phyloP scores from a whole-genome alignment of 1,139 yeast genomes.

The Pneumocystis jirovecii region DNA sequence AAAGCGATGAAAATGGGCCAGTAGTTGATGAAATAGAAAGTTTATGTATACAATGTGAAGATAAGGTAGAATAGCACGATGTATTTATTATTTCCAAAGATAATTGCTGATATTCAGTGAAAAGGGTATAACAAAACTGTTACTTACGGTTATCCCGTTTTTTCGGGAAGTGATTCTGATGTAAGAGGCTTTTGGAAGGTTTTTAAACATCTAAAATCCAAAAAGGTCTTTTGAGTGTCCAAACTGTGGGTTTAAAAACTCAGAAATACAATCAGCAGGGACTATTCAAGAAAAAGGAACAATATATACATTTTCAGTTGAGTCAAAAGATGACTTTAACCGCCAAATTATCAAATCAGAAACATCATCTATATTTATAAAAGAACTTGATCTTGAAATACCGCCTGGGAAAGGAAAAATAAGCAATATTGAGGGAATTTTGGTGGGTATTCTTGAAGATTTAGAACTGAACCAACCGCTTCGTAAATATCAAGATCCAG shows the following conservation, averaged over 20 bases:
- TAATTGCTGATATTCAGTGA: neutral
- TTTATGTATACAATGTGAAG: constrained; percentile 86
- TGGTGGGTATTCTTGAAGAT: constrained; percentile 73
- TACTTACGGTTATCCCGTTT: constrained; percentile 79
- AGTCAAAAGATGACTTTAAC: constrained; percentile 56
- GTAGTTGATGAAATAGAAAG: constrained; percentile 93
- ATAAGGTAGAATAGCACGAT: constrained; percentile 25
- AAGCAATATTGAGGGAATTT: constrained; percentile 80
- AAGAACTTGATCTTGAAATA: constrained; percentile 80
- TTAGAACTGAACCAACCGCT: constrained; percentile 65
- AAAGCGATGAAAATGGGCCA: constrained; percentile 71
- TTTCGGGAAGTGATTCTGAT: constrained; percentile 71
- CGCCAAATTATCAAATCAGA: constrained; percentile 90
- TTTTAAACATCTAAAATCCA: neutral
- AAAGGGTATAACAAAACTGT: constrained; percentile 59
- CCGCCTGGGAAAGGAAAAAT: constrained; percentile 92
- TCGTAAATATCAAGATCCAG: constrained; percentile 61
- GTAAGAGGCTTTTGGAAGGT: neutral
- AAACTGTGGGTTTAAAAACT: constrained; percentile 80
- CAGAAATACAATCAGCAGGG: constrained; percentile 91
- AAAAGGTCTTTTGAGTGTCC: constrained; percentile 88
- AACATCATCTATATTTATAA: constrained; percentile 64
- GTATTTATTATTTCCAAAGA: neutral
- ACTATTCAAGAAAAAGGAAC: constrained; percentile 59
- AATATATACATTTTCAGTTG: constrained; percentile 56